Evolutionary conservation across 2,329 filamentous ascomycete species (phyloP).

Genomic region (Colletotrichum tropicicola): DNA sequence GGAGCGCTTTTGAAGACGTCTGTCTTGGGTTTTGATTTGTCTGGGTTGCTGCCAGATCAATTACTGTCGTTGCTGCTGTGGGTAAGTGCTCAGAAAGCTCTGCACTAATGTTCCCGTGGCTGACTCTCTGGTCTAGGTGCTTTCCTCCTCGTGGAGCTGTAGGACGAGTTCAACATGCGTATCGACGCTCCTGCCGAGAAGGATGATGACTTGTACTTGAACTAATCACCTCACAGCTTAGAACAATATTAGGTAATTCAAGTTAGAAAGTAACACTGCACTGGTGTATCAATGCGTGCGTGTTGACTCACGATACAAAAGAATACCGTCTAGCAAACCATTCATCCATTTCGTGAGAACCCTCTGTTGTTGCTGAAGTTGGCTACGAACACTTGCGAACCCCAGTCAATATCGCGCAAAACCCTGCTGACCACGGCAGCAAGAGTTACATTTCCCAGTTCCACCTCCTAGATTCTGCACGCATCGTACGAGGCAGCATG

Average conservation of each 20-base stretch:
- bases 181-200: slow-evolving; percentile 47
- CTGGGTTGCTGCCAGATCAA: slow-evolving; percentile 41
- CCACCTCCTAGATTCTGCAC: background rate
- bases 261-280: no score
- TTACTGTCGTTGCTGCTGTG: slow-evolving; percentile 38
- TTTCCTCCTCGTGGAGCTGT: slow-evolving; percentile 38
- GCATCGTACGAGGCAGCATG: slow-evolving; percentile 1
- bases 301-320: no score
- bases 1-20: slow-evolving; percentile 39
- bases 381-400: no score
- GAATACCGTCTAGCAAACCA: no score
- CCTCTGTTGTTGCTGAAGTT: background rate
- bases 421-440: background rate
- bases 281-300: no score
- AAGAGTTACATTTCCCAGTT: background rate
- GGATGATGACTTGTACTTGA: slow-evolving; percentile 29
- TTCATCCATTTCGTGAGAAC: no score
- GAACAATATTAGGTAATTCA: no score
- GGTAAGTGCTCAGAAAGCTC: slow-evolving; percentile 31
- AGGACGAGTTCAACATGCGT: slow-evolving; percentile 45
- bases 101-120: background rate
- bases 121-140: background rate
- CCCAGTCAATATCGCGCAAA: background rate
- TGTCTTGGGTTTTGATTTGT: slow-evolving; percentile 39
- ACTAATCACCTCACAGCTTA: background rate